Evolutionary conservation across 345 rosid species (phyloP).

Genomic region (Physaria fendleri): DNA sequence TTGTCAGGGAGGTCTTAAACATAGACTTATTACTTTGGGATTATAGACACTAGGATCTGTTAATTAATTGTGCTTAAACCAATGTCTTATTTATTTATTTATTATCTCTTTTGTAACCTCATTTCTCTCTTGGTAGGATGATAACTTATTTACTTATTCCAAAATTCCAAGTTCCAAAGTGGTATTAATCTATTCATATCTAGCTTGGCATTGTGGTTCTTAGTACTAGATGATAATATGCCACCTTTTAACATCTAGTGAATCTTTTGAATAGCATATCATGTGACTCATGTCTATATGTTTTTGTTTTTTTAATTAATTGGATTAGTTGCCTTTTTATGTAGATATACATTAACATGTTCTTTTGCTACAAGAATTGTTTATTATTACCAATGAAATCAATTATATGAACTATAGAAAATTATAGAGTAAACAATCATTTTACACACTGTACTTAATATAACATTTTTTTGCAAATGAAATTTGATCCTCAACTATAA

Average conservation of each 20-base stretch:
- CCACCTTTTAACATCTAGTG: slow-evolving; percentile 28
- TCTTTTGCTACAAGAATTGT: slow-evolving; percentile 1
- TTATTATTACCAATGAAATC: slow-evolving; percentile 12
- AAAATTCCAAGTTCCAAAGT: slow-evolving; percentile 15
- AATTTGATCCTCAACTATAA: no score
- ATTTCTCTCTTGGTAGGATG: no score
- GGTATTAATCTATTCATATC: slow-evolving; percentile 5
- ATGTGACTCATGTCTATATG: slow-evolving; percentile 6
- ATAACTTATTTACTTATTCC: no score
- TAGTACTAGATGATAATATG: not conserved
- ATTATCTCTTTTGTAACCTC: no score
- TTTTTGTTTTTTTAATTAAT: slow-evolving; percentile 1
- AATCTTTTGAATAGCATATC: slow-evolving; percentile 17
- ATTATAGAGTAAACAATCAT: no score
- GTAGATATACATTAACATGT: not conserved
- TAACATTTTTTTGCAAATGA: no score
- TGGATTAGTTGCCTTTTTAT: not conserved
- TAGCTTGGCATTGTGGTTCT: slow-evolving; percentile 12
- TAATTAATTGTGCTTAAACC: no score
- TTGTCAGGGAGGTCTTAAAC: no score
- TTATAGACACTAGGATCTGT: no score
- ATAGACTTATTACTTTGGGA: no score
- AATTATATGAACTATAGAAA: slow-evolving; percentile 6
- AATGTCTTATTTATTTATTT: no score
- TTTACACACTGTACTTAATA: no score